These are phyloP conservation scores for Lactarius trivialis DNA, from an alignment of 768 basidiomycete genomes.

Conservation along the genomic window DNA sequence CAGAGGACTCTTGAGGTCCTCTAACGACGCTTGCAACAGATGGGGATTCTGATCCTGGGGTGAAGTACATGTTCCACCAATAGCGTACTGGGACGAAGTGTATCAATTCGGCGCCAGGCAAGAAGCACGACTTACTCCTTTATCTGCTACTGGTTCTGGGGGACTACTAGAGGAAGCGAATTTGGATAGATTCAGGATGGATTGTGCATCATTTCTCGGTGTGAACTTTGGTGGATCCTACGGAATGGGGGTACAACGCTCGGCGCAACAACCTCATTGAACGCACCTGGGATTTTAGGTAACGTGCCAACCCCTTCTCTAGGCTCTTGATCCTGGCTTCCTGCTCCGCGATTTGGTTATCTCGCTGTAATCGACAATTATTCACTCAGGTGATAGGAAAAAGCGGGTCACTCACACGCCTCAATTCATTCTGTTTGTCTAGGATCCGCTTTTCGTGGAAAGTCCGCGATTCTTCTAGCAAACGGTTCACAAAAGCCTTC, in stretches of 20 bases:
- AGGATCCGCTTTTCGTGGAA: constrained; percentile 32
- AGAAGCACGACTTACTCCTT: constrained; percentile 20
- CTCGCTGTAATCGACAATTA: constrained; percentile 25
- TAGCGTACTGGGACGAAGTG: background rate
- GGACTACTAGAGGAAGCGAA: constrained; percentile 29
- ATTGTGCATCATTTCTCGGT: constrained; percentile 21
- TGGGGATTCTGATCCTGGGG: background rate
- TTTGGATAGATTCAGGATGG: constrained; percentile 30
- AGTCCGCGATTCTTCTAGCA: constrained; percentile 29
- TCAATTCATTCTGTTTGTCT: constrained; percentile 32
- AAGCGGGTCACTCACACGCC: constrained; percentile 25
- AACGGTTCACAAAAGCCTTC: constrained; percentile 28
- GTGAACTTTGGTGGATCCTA: constrained; percentile 23
- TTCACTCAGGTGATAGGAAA: background rate
- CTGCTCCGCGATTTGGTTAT: constrained; percentile 29
- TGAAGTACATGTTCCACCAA: background rate
- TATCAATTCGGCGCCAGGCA: background rate
- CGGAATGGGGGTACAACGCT: background rate
- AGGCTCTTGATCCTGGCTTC: constrained; percentile 28
- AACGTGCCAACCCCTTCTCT: constrained; percentile 29
- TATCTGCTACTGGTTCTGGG: constrained; percentile 20
- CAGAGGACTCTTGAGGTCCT: background rate
- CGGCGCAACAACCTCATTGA: background rate
- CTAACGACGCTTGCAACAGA: background rate
- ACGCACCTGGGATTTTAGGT: constrained; percentile 27